A percentile compares a stretch with the other conserved stretches of the same genome.
These are phyloP conservation scores for Moricandia moricandioides DNA, from an alignment of 345 rosid genomes.

Conservation along the genomic window DNA sequence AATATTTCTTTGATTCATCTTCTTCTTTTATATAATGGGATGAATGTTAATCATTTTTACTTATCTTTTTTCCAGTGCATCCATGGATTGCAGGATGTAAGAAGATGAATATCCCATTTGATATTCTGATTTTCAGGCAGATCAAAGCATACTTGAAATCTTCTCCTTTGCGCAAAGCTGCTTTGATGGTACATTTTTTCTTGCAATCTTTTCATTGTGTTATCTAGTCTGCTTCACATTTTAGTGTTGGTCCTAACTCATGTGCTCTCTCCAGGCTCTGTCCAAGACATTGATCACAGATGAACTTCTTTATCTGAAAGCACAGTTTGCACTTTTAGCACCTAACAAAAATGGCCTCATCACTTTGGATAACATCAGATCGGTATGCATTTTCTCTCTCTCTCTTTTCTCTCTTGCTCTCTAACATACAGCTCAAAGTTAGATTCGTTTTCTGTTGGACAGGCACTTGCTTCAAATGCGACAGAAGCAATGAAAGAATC, in stretches of 20 bases:
- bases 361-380: conserved; percentile 62
- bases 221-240: background rate
- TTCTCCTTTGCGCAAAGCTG: conserved; percentile 86
- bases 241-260: background rate
- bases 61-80: conserved; percentile 56
- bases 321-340: conserved; percentile 70
- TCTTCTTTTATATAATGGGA: background rate
- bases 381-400: conserved; percentile 39
- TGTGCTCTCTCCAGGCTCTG: conserved; percentile 57
- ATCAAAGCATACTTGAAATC: conserved; percentile 79
- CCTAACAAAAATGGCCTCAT: conserved; percentile 69
- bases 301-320: conserved; percentile 61
- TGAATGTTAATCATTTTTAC: background rate
- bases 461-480: conserved; percentile 77
- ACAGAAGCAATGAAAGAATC: conserved; percentile 95
- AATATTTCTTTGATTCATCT: conserved; percentile 21
- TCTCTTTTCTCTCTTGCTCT: background rate
- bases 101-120: conserved; percentile 65
- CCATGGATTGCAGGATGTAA: conserved; percentile 70
- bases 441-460: conserved; percentile 24
- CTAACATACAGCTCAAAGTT: conserved; percentile 19
- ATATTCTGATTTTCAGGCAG: conserved; percentile 65
- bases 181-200: conserved; percentile 62
- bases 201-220: background rate
- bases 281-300: conserved; percentile 72